A percentile compares a stretch with the other conserved stretches of the same genome.
Evolutionary conservation across 345 rosid species (phyloP).

Genomic region (Ceriops decandra): DNA sequence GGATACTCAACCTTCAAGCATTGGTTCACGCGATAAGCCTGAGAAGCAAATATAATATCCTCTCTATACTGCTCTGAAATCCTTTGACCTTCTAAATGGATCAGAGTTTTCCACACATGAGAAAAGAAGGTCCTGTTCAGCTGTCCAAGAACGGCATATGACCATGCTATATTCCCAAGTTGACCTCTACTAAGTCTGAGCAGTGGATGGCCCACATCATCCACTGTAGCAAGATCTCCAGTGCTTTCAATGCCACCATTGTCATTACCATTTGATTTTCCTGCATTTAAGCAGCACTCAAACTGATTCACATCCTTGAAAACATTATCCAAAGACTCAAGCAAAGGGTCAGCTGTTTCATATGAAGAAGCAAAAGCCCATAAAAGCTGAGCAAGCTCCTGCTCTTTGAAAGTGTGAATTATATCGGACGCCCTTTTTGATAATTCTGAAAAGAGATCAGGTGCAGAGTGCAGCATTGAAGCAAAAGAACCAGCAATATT

Average conservation of each 20-base stretch:
- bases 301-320: conserved; percentile 49
- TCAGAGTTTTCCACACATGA: conserved; percentile 55
- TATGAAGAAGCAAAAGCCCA: conserved; percentile 91
- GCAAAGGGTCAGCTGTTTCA: conserved; percentile 65
- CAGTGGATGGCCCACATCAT: conserved; percentile 33
- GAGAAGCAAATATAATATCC: conserved; percentile 87
- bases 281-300: conserved; percentile 36
- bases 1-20: conserved; percentile 81
- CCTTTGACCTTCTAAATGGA: conserved; percentile 62
- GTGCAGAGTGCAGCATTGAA: conserved; percentile 78
- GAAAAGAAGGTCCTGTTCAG: conserved; percentile 63
- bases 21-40: conserved; percentile 75
- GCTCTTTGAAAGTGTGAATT: conserved; percentile 54
- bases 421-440: conserved; percentile 58
- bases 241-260: conserved; percentile 14
- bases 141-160: conserved; percentile 84
- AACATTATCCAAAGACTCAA: conserved; percentile 61
- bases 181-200: conserved; percentile 74
- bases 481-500: conserved; percentile 93
- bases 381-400: conserved; percentile 81
- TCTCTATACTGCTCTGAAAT: conserved; percentile 86
- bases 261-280: conserved; percentile 14
- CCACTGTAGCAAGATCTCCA: conserved; percentile 23
- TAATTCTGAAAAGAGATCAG: conserved; percentile 60
- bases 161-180: conserved; percentile 94